Evolutionary conservation across 192 early-diverging fungal genomes (phyloP), one percentile per base, ranked within the genome.

Genomic region (Mortierella hygrophila): DNA sequence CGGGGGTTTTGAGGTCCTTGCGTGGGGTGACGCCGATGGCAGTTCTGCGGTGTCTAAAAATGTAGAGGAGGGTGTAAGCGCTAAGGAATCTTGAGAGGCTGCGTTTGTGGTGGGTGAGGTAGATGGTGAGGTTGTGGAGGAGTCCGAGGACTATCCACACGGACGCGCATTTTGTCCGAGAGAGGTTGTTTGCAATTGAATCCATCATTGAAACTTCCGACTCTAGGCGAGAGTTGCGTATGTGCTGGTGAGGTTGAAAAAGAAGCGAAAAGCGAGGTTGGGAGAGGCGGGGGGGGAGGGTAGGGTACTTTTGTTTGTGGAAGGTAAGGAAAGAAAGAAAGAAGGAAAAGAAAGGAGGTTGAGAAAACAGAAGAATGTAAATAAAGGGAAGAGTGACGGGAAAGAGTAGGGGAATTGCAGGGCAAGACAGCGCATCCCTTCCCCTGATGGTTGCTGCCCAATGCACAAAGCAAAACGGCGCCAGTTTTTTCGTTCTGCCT

Each of bases 1-100:
- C 65, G 4, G 78, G 83, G 1, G 78, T 69, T 6, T 26, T 46
- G 16, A 85, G 72, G 38, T 85, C 77, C 20, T 35, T 18, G 29
- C 83, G 78, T 44, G 72, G 57, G 15, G 23, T 72, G 32, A 74
- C 75, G 29, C 69, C 69, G 41, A 44, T 35, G 38, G 69, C 77
- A 16, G 65, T 78, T 26, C 40, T 32, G 5, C 77, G 68, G 69
- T 78, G 55, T 20, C 60, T 57, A 52, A 70, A 55, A 52, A 72
- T 44, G 46, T 71, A 38, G 44, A 41, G n/a, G 23, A 78, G 37
- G 46, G 71, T 70, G n/a, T 78, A 78, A 3, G 54, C 21, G 6
- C 68, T 40, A 4, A 78, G 23, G 15, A 35, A 10, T 0, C 13
- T 65, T 13, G 60, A 4, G 11, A 65, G 10, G 11, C 10, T 65